Evolutionary conservation across 2,329 filamentous ascomycete species (phyloP).

Genomic region (Phialocephala sp.): DNA sequence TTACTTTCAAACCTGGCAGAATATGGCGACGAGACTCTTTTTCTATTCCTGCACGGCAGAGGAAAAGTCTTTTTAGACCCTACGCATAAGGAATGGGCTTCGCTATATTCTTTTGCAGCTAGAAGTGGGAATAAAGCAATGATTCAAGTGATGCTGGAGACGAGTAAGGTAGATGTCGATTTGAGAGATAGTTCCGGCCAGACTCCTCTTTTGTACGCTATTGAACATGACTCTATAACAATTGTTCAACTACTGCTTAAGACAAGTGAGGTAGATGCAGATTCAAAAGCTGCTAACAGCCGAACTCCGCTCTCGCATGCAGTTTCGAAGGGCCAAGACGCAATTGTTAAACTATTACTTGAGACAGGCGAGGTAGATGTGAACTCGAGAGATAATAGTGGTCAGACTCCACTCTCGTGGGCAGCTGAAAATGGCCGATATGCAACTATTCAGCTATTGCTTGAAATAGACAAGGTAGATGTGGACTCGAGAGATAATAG

Average conservation of each 20-base stretch:
- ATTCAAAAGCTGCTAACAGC: no score
- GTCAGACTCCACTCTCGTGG: slow-evolving; percentile 22
- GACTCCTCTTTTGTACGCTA: slow-evolving; percentile 25
- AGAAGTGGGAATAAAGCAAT: no score
- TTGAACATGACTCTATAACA: no score
- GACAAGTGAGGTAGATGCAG: no score
- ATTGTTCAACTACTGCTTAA: no score
- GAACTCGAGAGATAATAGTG: slow-evolving; percentile 15
- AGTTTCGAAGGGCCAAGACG: slow-evolving; percentile 8
- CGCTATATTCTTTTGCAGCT: no score
- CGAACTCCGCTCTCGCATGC: slow-evolving; percentile 25
- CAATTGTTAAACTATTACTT: slow-evolving; percentile 21
- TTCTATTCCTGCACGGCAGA: slow-evolving; percentile 18
- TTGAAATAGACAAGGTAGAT: not conserved
- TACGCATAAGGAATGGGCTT: no score
- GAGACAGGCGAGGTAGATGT: slow-evolving; percentile 18
- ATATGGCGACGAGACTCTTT: slow-evolving; percentile 20
- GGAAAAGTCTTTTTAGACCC: no score
- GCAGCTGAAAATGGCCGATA: not conserved
- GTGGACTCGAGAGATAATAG: not conserved
- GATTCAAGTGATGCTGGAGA: not conserved
- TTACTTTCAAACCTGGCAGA: slow-evolving; percentile 19
- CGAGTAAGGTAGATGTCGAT: slow-evolving; percentile 20
- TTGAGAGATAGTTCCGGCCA: slow-evolving; percentile 9
- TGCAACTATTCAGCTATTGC: slow-evolving; percentile 19